A percentile compares a stretch with the other conserved stretches of the same genome.
phyloP scores from a whole-genome alignment of 176 grass and related monocot species.

The Zea luxurians region DNA sequence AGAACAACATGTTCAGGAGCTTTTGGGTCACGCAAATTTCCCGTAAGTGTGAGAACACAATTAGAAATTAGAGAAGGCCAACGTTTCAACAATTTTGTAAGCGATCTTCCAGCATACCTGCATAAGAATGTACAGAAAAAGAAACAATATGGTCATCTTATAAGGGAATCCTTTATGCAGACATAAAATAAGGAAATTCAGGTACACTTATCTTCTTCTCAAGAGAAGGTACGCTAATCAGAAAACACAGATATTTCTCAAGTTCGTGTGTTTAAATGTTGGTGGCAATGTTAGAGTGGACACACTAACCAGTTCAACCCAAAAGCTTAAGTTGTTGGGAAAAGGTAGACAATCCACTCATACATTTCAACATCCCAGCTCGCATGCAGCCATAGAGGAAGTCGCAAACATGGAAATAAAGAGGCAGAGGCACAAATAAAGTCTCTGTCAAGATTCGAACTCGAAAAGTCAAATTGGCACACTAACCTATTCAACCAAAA shows the following conservation, averaged over 20 bases:
- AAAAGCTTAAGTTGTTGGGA: too few species aligned
- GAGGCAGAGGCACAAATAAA: too few species aligned
- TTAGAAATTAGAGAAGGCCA: slow-evolving; percentile 80
- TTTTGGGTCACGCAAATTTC: slow-evolving; percentile 65
- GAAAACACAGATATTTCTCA: slow-evolving; percentile 1
- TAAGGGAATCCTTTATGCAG: slow-evolving; percentile 18
- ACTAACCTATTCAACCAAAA: too few species aligned
- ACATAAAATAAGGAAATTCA: background rate
- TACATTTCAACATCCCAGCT: too few species aligned
- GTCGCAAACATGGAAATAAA: too few species aligned
- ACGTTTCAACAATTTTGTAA: slow-evolving; percentile 78
- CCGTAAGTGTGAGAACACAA: slow-evolving; percentile 63
- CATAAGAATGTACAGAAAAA: slow-evolving; percentile 36
- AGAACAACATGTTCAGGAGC: slow-evolving; percentile 77
- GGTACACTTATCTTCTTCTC: background rate
- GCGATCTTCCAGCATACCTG: slow-evolving; percentile 85
- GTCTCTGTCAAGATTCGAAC: too few species aligned
- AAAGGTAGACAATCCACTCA: too few species aligned
- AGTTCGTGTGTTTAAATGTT: slow-evolving; percentile 19
- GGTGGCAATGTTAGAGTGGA: background rate
- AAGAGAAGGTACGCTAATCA: background rate
- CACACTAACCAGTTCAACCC: too few species aligned
- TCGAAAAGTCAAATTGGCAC: too few species aligned
- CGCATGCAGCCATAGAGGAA: too few species aligned
- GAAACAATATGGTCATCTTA: slow-evolving; percentile 15